Percentiles rank a stretch among this genome's conserved stretches.
phyloP scores from a whole-genome alignment of 108 stramenopile species.

The Licmophora abbreviata region DNA sequence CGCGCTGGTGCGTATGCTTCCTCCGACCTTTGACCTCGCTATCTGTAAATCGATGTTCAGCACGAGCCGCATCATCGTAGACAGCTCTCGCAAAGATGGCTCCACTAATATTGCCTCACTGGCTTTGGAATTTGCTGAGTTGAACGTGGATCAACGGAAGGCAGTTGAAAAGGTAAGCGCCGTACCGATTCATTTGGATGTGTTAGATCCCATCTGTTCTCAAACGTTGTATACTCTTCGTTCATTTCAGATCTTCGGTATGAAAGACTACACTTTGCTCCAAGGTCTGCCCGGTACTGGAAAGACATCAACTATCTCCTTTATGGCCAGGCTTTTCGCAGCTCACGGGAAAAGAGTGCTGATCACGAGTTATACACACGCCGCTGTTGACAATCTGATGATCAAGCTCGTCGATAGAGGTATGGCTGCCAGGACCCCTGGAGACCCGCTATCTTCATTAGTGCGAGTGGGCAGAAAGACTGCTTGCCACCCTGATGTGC shows the following conservation, averaged over 20 bases:
- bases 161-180: slow-evolving; percentile 57
- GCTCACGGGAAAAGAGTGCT: slow-evolving; percentile 85
- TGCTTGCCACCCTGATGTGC: slow-evolving; percentile 49
- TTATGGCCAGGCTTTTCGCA: slow-evolving; percentile 78
- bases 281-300: slow-evolving; percentile 86
- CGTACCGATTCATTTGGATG: neutral
- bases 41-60: slow-evolving; percentile 11
- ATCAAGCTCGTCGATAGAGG: slow-evolving; percentile 81
- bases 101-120: no score
- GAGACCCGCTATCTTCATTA: slow-evolving; percentile 12
- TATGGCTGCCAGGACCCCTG: slow-evolving; percentile 11
- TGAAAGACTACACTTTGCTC: slow-evolving; percentile 72
- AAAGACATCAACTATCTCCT: slow-evolving; percentile 80
- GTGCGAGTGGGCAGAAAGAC: slow-evolving; percentile 57
- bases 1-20: slow-evolving; percentile 22
- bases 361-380: slow-evolving; percentile 92
- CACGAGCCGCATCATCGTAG: slow-evolving; percentile 11
- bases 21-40: slow-evolving; percentile 20
- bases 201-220: neutral
- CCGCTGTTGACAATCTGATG: slow-evolving; percentile 93
- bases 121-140: slow-evolving; percentile 36
- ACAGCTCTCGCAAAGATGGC: no score
- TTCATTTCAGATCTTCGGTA: slow-evolving; percentile 31
- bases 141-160: slow-evolving; percentile 70
- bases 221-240: neutral